Evolutionary conservation across 1,284 basidiomycete species (phyloP), one percentile per base, ranked within the genome.

Genomic region (Ganoderma boninense): DNA sequence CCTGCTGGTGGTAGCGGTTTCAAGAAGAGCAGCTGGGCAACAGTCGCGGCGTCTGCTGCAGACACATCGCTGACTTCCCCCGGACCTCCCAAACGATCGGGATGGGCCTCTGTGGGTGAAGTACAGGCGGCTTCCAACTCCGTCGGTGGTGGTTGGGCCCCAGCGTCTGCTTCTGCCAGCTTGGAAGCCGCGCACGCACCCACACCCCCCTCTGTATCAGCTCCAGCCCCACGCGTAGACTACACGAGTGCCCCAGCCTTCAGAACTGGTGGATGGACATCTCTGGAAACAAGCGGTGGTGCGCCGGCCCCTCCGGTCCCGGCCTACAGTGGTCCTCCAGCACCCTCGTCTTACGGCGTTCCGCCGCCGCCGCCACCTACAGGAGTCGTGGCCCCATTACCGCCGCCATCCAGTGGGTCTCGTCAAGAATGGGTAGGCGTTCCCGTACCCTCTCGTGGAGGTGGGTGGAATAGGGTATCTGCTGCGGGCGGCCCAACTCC

Each of bases 21-120:
- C 79, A 88, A 84, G 79, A 90, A 86, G 75, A 82, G 87, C 23
- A 88, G 90, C 4, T 93, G 92, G 92, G 83, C 90, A 32, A 75
- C 82, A 2, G 72, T 79, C 18, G 66, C 73, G 18, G 44, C 73
- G 38, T 43, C 70, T 8, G 8, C 35, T 40, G 35, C 57, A 10
- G 32, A 38, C n/a, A 62, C 40, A 23, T 32, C 67, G 11, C 7
- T 70, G 44, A 26, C 70, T 8, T 26, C 66, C 13, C 54, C 69
- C 40, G 67, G 66, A n/a, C 66, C 66, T n/a, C 68, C 71, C 40
- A 71, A 65, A 52, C 64, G 64, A 14, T 71, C 73, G 13, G 75
- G 75, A 2, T 78, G 75, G 77, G 72, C 71, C 0, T 80, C 85
- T 32, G 84, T 88, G 60, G 78, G 80, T 57, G 72, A 80, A 26